A percentile compares a stretch with the other conserved stretches of the same genome.
These are phyloP conservation scores for Striga asiatica DNA, from an alignment of 257 asterid species.

Conservation along the genomic window DNA sequence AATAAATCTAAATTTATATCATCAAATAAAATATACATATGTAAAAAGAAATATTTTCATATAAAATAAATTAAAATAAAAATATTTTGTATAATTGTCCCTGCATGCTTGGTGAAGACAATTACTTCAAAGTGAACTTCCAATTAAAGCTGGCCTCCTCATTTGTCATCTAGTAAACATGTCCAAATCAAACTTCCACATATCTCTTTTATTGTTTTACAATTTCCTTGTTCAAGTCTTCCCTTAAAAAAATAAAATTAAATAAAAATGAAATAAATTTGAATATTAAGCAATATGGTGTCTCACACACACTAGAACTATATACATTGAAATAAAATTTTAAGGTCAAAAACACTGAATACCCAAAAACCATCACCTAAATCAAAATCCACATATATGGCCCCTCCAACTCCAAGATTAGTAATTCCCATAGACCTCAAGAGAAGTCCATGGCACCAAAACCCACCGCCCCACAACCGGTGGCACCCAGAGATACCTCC, in stretches of 20 bases:
- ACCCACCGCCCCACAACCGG: constrained; percentile 64
- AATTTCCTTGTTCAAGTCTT: too few species aligned
- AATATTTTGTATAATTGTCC: too few species aligned
- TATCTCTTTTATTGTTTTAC: too few species aligned
- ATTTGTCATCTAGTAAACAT: constrained; percentile 24
- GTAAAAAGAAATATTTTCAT: too few species aligned
- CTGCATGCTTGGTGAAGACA: too few species aligned
- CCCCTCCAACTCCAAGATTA: constrained; percentile 57
- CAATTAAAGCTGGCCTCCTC: neutral
- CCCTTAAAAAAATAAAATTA: too few species aligned
- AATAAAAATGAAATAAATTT: too few species aligned
- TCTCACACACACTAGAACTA: too few species aligned
- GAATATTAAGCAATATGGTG: too few species aligned
- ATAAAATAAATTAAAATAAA: too few species aligned
- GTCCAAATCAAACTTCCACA: constrained; percentile 22
- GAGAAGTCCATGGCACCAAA: constrained; percentile 66
- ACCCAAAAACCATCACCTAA: neutral
- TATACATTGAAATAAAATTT: neutral
- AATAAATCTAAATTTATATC: neutral
- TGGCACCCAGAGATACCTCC: constrained; percentile 86
- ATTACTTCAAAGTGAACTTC: neutral
- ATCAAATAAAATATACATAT: neutral
- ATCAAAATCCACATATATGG: constrained; percentile 34
- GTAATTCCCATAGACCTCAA: constrained; percentile 51
- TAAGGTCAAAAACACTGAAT: neutral